Conservation (phyloP, 345 rosid species). For the Chamaenerion angustifolium region DNA sequence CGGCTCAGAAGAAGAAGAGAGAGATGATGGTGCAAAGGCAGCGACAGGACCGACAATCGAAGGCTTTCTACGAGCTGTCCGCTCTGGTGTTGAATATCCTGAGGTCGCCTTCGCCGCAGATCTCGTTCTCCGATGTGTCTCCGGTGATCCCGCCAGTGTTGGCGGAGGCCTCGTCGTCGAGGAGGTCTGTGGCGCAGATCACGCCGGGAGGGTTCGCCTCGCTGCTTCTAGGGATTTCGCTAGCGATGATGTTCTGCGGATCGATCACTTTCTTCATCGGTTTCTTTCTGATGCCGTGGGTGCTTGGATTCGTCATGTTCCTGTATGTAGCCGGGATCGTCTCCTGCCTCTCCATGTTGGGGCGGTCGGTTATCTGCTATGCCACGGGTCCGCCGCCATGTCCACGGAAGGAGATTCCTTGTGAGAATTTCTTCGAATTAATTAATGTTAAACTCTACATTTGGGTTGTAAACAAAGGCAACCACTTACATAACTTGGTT, state of each 20-base stretch:
- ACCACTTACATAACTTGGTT: neutral
- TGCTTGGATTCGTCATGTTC: slow-evolving; percentile 54
- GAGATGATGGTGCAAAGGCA: slow-evolving; percentile 29
- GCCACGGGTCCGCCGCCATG: slow-evolving; percentile 35
- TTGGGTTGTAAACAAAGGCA: no score
- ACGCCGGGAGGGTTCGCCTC: slow-evolving; percentile 84
- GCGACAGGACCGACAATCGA: slow-evolving; percentile 41
- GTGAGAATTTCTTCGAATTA: slow-evolving; percentile 3
- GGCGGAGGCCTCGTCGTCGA: slow-evolving; percentile 6
- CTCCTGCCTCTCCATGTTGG: slow-evolving; percentile 55
- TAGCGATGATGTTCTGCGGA: slow-evolving; percentile 83
- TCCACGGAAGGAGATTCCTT: slow-evolving; percentile 15
- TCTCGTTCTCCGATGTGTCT: slow-evolving; percentile 23
- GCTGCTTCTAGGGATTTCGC: slow-evolving; percentile 59
- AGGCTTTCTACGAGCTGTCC: slow-evolving; percentile 55
- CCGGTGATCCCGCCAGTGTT: slow-evolving; percentile 8
- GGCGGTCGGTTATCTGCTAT: slow-evolving; percentile 51
- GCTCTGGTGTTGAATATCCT: slow-evolving; percentile 51
- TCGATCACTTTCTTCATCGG: slow-evolving; percentile 90
- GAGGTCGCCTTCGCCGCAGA: slow-evolving; percentile 53
- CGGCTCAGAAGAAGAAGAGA: neutral
- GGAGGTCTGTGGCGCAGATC: slow-evolving; percentile 19
- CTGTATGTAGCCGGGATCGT: slow-evolving; percentile 77
- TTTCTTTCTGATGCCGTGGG: slow-evolving; percentile 92
- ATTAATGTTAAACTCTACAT: no score